A percentile compares a stretch with the other conserved stretches of the same genome.
Conservation (phyloP, 441 rosid species). For the Isatis lusitanica region DNA sequence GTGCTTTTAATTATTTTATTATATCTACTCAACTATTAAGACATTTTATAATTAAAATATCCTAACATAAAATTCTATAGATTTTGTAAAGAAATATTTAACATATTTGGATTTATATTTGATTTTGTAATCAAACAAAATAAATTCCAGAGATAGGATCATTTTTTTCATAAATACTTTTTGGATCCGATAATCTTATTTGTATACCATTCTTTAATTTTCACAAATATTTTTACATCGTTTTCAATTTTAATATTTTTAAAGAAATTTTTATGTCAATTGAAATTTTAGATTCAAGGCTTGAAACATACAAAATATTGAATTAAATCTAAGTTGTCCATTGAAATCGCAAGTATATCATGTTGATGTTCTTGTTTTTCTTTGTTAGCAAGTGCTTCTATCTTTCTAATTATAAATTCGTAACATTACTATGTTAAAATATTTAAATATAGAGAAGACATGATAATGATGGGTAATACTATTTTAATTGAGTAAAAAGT, state of each 20-base stretch:
- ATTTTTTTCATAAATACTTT: too few species aligned
- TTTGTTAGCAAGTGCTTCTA: neutral
- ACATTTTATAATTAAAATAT: neutral
- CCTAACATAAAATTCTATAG: neutral
- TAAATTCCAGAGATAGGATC: neutral
- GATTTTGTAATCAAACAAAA: neutral
- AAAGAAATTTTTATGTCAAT: too few species aligned
- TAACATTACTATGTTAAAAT: neutral
- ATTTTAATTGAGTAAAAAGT: conserved; percentile 5
- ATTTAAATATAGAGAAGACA: conserved; percentile 1
- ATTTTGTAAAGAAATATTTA: too few species aligned
- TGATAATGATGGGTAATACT: conserved; percentile 30
- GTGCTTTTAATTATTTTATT: neutral
- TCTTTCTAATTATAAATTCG: neutral
- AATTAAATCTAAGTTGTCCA: too few species aligned
- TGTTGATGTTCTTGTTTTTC: neutral
- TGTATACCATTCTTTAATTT: neutral
- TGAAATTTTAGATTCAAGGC: too few species aligned
- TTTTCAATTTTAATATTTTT: neutral
- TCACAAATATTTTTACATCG: neutral
- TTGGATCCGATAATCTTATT: neutral
- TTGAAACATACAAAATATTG: neutral
- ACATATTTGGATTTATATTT: too few species aligned
- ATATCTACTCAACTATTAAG: neutral
- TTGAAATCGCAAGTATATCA: neutral